Evolutionary conservation across 2,329 filamentous ascomycete genomes (phyloP), one percentile per base, ranked within the genome.

Genomic region (Stagonosporopsis chrysanthemi): DNA sequence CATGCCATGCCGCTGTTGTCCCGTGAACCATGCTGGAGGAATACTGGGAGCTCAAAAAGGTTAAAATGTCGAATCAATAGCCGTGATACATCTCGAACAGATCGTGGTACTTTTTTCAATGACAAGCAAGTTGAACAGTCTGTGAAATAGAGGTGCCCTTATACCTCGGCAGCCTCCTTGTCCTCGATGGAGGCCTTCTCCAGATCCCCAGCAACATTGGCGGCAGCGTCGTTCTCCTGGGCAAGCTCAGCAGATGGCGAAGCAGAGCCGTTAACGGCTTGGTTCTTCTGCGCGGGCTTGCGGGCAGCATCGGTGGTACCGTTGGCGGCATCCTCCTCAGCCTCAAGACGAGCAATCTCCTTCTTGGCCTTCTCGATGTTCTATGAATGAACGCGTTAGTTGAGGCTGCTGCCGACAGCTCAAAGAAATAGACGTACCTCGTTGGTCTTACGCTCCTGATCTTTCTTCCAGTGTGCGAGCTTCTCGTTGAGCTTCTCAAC

Each of bases 361-460:
- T 94, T 94, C 83, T 97, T 90, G 60, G 95, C 95, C 80, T 97
- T 97, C 63, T 92, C 91, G 60, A 98, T 89, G 83, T 99, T 99
- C 95, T 98, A 29, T 23, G 24, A 14, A 29, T 23, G 23, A 14
- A 36, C 41, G 6, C 2, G 19, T 31, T 9, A 41, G 17, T 15
- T 26, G 12, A 22, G n/a, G 26, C 9, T 17, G 24, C 7, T 22
- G 33, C n/a, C 29, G 5, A 35, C 15, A 28, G 15, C 6, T 17
- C 26, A 33, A 17, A 26, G 9, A 9, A 3, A 15, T 41, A 17
- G 65, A 80, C 89, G 83, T 81, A 97, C 95, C 81, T 91, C 90
- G 76, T 95, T 86, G 19, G 95, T 99, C 84, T 97, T 92, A 64
- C 86, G 83, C 56, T 89, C 86, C 82, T 98, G 95, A 79, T 97